Evolutionary conservation across 2,329 filamentous ascomycete species (phyloP).

Genomic region (Didymella pinodella): DNA sequence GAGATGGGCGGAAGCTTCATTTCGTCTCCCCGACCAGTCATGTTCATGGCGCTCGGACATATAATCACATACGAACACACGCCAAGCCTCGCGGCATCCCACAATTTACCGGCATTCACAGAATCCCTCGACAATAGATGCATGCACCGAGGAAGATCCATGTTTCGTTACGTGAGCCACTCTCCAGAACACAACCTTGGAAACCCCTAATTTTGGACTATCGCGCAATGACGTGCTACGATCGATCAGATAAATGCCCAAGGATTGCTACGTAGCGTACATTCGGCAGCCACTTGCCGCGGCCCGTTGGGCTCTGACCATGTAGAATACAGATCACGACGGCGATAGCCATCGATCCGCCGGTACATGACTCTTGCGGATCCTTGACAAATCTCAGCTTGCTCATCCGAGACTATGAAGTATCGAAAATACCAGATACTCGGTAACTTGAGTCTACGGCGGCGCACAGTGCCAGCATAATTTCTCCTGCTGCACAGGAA

Average conservation of each 20-base stretch:
- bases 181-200: background rate
- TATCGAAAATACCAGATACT: conserved; percentile 22
- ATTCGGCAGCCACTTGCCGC: conserved; percentile 6
- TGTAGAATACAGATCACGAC: conserved; percentile 8
- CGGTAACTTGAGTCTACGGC: conserved; percentile 13
- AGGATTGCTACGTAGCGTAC: background rate
- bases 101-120: conserved; percentile 6
- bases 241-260: background rate
- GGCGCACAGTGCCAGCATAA: conserved; percentile 10
- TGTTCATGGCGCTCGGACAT: conserved; percentile 7
- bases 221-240: background rate
- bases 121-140: background rate
- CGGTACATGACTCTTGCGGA: conserved; percentile 13
- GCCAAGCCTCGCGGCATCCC: conserved; percentile 9
- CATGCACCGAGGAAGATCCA: background rate
- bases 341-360: conserved; percentile 9
- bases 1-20: conserved; percentile 4
- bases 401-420: conserved; percentile 13
- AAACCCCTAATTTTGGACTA: background rate
- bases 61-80: conserved; percentile 5
- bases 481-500: conserved; percentile 6
- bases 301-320: conserved; percentile 13
- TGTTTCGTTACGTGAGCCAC: background rate
- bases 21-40: conserved; percentile 15
- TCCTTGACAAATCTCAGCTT: conserved; percentile 10